Base-by-base conservation (phyloP, 371 early-diverging fungal genomes). In the Catenaria anguillulae region DNA sequence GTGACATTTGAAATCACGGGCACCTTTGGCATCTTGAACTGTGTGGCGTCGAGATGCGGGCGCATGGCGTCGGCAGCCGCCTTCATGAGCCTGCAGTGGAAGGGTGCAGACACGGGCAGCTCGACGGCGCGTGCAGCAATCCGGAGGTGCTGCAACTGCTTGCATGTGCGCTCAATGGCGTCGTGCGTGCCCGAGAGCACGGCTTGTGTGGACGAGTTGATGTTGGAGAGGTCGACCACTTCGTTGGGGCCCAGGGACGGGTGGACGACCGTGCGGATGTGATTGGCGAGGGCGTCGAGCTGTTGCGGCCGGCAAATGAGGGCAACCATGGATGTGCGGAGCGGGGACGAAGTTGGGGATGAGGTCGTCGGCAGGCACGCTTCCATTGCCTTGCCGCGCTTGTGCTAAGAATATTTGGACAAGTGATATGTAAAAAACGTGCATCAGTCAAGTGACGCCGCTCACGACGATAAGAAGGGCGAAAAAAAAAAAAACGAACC, bases 81-180 rank as follows among this genome's bases (percentile, higher is more conserved):
- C 42, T 76, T 71, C 91, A 96, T 90, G 60, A 96, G 70, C 29
- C 77, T 76, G 69, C 93, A 92, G 72, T 96, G 97, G 67, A 96
- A 96, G 2, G 95, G 97, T 12, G 93, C 97, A 2, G 93, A 92
- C 4, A 96, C 97, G 4, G 93, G 93, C n/a, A n/a, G 69, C 56
- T 87, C 84, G 4, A 93, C 80, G 4, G 92, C 87, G 54, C 91
- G 79, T 21, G 89, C 87, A 13, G 93, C 90, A 52, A 89, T 78
- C 29, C 84, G 79, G 62, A 80, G 76, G 24, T 79, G 71, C 70
- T 93, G 90, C 17, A 96, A 76, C 33, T 77, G 68, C 26, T 83
- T 76, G 52, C 87, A 83, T 23, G 94, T 92, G 63, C 83, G 76
- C 62, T 92, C 90, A 23, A 94, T 92, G 13, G 92, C 95, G 55